phyloP scores from a whole-genome alignment of 495 filamentous ascomycete species.

The Neurospora sp. region DNA sequence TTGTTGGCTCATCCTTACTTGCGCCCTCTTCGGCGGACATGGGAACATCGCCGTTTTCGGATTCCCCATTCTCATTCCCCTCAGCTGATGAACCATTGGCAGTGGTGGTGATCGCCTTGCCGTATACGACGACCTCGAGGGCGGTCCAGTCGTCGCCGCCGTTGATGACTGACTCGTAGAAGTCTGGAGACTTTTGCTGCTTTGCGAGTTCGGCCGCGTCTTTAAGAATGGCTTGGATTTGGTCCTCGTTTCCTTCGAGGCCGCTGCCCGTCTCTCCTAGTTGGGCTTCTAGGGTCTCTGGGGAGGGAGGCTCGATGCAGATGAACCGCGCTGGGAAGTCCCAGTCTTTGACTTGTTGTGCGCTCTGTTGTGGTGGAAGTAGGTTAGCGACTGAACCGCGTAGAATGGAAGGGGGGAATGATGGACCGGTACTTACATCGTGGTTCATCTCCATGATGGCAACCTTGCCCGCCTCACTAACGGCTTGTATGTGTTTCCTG shows the following conservation, averaged over 20 bases:
- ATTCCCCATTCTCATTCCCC: neutral
- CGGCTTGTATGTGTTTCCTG: constrained; percentile 32
- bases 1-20: neutral
- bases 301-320: constrained; percentile 58
- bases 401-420: neutral
- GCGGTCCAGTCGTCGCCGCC: constrained; percentile 56
- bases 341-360: constrained; percentile 62
- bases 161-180: constrained; percentile 58
- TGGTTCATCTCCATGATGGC: constrained; percentile 49
- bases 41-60: neutral
- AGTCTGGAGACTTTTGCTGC: constrained; percentile 48
- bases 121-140: neutral
- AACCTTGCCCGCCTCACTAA: constrained; percentile 38
- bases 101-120: neutral
- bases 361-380: constrained; percentile 37
- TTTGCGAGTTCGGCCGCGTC: constrained; percentile 58
- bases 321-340: constrained; percentile 61
- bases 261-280: constrained; percentile 41
- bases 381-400: neutral
- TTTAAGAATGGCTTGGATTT: constrained; percentile 46
- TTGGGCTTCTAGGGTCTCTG: constrained; percentile 52
- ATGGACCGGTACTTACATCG: constrained; percentile 23
- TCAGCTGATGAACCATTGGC: neutral
- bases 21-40: neutral
- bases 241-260: constrained; percentile 45